phyloP scores from a whole-genome alignment of 192 early-diverging fungal genomes.

The Oehlia diaphana region DNA sequence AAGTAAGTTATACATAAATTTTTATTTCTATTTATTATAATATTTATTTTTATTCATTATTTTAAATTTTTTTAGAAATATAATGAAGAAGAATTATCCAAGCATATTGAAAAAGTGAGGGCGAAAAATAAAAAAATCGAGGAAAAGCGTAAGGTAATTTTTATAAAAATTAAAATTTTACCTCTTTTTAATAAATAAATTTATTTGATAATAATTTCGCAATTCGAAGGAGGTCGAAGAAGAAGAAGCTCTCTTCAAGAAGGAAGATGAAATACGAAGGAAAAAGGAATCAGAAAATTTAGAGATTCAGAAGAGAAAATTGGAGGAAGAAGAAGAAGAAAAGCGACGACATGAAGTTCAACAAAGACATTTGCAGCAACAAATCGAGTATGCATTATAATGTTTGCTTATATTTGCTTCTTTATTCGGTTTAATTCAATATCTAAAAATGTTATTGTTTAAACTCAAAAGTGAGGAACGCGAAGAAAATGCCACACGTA shows the following conservation, averaged over 20 bases:
- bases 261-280: conserved; percentile 24
- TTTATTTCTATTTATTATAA: background rate
- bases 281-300: conserved; percentile 24
- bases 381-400: background rate
- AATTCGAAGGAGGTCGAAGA: conserved; percentile 12
- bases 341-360: conserved; percentile 2
- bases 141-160: conserved; percentile 18
- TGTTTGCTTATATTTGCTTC: background rate
- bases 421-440: background rate
- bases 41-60: background rate
- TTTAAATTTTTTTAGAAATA: conserved; percentile 2
- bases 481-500: conserved; percentile 16
- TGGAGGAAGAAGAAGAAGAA: conserved; percentile 18
- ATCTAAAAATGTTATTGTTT: background rate
- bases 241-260: conserved; percentile 14
- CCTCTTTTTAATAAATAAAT: background rate
- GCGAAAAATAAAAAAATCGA: conserved; percentile 3
- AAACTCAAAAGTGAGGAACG: conserved; percentile 12
- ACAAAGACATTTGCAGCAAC: conserved; percentile 5
- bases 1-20: background rate
- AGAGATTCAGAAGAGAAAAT: conserved; percentile 10
- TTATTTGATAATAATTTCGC: background rate
- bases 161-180: background rate
- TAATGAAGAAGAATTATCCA: conserved; percentile 10
- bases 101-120: conserved; percentile 2